Evolutionary conservation across 2,329 filamentous ascomycete genomes (phyloP).

Genomic region (Penicillium sp.): DNA sequence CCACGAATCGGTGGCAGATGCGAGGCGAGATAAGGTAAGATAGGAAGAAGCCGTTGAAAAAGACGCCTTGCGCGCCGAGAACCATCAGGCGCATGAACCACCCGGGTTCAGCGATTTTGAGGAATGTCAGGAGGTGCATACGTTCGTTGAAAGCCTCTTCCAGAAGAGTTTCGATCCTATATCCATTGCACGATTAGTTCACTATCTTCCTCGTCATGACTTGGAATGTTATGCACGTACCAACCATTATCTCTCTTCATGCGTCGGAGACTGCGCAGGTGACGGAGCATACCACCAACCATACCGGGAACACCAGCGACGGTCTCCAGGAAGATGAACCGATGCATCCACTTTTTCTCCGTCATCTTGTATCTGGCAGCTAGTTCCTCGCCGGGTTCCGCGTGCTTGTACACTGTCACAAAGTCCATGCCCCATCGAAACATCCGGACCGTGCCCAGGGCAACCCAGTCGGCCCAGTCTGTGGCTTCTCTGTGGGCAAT

Average conservation of each 20-base stretch:
- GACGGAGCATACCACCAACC: constrained; percentile 92
- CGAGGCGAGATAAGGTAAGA: constrained; percentile 83
- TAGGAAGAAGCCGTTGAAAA: constrained; percentile 92
- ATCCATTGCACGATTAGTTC: not conserved
- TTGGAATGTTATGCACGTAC: constrained; percentile 37
- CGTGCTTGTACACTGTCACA: constrained; percentile 77
- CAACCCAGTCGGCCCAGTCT: constrained; percentile 74
- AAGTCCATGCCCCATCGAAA: constrained; percentile 79
- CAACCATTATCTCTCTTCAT: constrained; percentile 94
- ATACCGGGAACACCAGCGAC: constrained; percentile 95
- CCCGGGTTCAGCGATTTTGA: constrained; percentile 85
- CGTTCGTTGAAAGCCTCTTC: constrained; percentile 91
- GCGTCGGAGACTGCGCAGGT: constrained; percentile 77
- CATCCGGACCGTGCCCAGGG: constrained; percentile 73
- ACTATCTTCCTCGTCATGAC: not conserved
- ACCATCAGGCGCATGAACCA: constrained; percentile 93
- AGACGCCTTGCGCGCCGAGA: constrained; percentile 88
- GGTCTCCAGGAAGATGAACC: constrained; percentile 91
- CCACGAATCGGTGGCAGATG: constrained; percentile 92
- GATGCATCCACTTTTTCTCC: constrained; percentile 83
- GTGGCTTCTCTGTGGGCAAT: constrained; percentile 76
- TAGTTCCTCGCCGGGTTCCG: constrained; percentile 50
- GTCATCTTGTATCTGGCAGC: constrained; percentile 67
- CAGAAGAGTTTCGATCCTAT: constrained; percentile 83
- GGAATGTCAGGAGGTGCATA: constrained; percentile 90